These are phyloP conservation scores for Saccharomycopsis fermentans DNA, from an alignment of 805 yeast genomes.

Conservation along the genomic window DNA sequence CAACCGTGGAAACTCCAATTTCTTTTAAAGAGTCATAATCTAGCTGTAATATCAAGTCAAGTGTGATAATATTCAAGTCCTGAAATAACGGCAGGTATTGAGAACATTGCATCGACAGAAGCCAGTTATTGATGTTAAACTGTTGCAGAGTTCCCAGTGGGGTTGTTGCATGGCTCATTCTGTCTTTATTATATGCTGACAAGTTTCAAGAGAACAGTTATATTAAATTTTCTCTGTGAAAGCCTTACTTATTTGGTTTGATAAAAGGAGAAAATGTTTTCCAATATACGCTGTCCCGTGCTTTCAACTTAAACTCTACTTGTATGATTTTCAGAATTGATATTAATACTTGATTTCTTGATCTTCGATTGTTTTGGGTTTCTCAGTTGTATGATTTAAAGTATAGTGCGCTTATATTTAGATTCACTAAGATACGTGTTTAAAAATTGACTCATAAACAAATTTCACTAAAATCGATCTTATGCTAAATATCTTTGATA, in stretches of 20 bases:
- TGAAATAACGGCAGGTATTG: conserved; percentile 13
- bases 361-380: neutral
- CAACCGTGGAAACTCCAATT: conserved; percentile 65
- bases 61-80: conserved; percentile 10
- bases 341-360: neutral
- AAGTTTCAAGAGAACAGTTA: too few species aligned
- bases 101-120: conserved; percentile 14
- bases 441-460: neutral
- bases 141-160: neutral
- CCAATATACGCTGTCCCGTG: too few species aligned
- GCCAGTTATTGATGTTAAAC: conserved; percentile 12
- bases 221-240: too few species aligned
- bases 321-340: neutral
- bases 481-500: too few species aligned
- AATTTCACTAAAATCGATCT: neutral
- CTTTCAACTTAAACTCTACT: too few species aligned
- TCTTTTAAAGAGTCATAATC: conserved; percentile 60
- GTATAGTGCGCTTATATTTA: neutral
- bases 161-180: neutral
- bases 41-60: conserved; percentile 18
- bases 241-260: too few species aligned
- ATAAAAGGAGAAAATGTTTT: too few species aligned
- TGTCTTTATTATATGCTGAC: neutral
- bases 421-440: neutral
- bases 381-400: neutral